Percentiles rank a stretch among this genome's conserved stretches.
phyloP scores from a whole-genome alignment of 2,329 filamentous ascomycete genomes.

The Rasamsonia emersonii region DNA sequence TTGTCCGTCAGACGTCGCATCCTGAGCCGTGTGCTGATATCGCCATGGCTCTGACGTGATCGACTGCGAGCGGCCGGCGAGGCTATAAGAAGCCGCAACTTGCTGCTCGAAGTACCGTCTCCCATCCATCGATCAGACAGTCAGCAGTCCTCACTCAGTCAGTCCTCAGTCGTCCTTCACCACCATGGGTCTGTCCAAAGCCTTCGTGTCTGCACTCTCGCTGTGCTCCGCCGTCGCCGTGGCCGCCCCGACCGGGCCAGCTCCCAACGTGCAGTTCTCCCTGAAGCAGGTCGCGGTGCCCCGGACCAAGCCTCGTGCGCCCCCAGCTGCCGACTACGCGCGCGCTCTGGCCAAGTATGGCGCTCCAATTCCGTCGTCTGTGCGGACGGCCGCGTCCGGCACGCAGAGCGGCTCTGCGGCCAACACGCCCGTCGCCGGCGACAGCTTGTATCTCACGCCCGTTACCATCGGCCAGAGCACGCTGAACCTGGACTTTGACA shows the following conservation, averaged over 20 bases:
- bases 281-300: conserved; percentile 8
- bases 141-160: too few relatives aligned
- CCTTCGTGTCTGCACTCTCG: too few relatives aligned
- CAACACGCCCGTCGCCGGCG: conserved; percentile 38
- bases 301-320: background rate
- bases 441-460: conserved; percentile 52
- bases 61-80: too few relatives aligned
- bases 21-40: too few relatives aligned
- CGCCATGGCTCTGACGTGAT: too few relatives aligned
- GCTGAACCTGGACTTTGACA: conserved; percentile 63
- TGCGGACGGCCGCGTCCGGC: conserved; percentile 5
- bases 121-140: too few relatives aligned
- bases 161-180: too few relatives aligned
- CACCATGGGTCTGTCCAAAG: too few relatives aligned
- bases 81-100: too few relatives aligned
- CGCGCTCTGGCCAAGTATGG: conserved; percentile 7
- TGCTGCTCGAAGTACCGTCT: too few relatives aligned
- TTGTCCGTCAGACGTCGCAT: too few relatives aligned
- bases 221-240: conserved; percentile 7
- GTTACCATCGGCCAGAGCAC: conserved; percentile 56
- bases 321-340: conserved; percentile 7
- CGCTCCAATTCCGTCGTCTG: conserved; percentile 2
- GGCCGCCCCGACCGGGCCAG: conserved; percentile 5
- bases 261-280: conserved; percentile 6
- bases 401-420: conserved; percentile 16